These are phyloP conservation scores for Paecilomyces sp. DNA, from an alignment of 2,329 filamentous ascomycete species.

Conservation along the genomic window DNA sequence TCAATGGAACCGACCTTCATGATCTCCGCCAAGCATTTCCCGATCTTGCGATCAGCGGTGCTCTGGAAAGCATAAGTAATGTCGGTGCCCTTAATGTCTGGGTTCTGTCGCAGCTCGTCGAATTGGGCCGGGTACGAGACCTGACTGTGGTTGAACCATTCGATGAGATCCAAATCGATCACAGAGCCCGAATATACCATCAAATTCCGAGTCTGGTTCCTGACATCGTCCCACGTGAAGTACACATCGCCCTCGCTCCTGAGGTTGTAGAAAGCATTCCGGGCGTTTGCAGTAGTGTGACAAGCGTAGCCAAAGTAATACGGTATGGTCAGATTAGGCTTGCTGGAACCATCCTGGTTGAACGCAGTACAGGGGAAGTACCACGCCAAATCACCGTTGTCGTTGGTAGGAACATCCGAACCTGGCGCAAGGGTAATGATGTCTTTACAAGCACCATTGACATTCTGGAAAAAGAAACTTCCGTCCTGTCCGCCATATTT, in stretches of 20 bases:
- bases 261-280: slow-evolving; percentile 71
- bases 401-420: slow-evolving; percentile 75
- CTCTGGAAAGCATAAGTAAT: slow-evolving; percentile 83
- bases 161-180: slow-evolving; percentile 77
- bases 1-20: slow-evolving; percentile 95
- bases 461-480: slow-evolving; percentile 96
- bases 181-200: slow-evolving; percentile 93
- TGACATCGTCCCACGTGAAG: slow-evolving; percentile 91
- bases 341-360: slow-evolving; percentile 84
- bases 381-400: slow-evolving; percentile 73
- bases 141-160: slow-evolving; percentile 81
- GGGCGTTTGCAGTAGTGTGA: slow-evolving; percentile 65
- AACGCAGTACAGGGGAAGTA: slow-evolving; percentile 91
- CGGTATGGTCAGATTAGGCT: slow-evolving; percentile 64
- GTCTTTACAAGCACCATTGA: slow-evolving; percentile 93
- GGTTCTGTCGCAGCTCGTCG: slow-evolving; percentile 66
- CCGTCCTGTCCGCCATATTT: slow-evolving; percentile 85
- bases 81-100: slow-evolving; percentile 71
- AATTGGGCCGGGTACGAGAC: slow-evolving; percentile 71
- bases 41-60: slow-evolving; percentile 68
- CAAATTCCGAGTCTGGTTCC: slow-evolving; percentile 80
- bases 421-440: slow-evolving; percentile 65
- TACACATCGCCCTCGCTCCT: slow-evolving; percentile 75
- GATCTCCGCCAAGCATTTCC: slow-evolving; percentile 83
- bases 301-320: slow-evolving; percentile 83